A percentile compares a stretch with the other conserved stretches of the same genome.
Evolutionary conservation across 2,329 filamentous ascomycete species (phyloP).

Genomic region (Aspergillus sp.): DNA sequence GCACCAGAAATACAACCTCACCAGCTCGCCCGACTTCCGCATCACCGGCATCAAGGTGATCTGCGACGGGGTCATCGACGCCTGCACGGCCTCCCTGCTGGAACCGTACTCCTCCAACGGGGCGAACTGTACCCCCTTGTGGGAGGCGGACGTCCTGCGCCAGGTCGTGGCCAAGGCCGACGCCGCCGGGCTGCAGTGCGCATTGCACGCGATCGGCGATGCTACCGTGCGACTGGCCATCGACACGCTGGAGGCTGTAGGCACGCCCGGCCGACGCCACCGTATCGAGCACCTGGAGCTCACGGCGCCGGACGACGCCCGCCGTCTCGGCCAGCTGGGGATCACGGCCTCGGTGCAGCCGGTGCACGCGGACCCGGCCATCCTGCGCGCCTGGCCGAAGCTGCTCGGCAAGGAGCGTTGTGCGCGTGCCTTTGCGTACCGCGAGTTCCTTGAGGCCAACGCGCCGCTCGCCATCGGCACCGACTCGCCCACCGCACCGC

Average conservation of each 20-base stretch:
- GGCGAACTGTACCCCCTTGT: slow-evolving; percentile 41
- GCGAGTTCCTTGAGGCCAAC: slow-evolving; percentile 45
- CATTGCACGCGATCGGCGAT: slow-evolving; percentile 53
- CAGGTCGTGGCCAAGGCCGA: slow-evolving; percentile 45
- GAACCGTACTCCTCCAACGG: slow-evolving; percentile 38
- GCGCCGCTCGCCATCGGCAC: slow-evolving; percentile 47
- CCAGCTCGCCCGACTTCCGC: slow-evolving; percentile 42
- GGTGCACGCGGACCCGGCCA: slow-evolving; percentile 43
- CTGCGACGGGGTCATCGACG: slow-evolving; percentile 52
- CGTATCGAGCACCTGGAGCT: slow-evolving; percentile 54
- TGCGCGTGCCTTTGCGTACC: slow-evolving; percentile 50
- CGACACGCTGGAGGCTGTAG: slow-evolving; percentile 33
- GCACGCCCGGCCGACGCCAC: slow-evolving; percentile 39
- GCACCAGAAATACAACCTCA: slow-evolving; percentile 38
- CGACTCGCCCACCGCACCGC: slow-evolving; percentile 50
- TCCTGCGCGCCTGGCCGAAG: slow-evolving; percentile 47
- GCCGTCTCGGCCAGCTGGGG: slow-evolving; percentile 44
- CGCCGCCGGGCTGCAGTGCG: slow-evolving; percentile 46
- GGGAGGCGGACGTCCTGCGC: slow-evolving; percentile 40
- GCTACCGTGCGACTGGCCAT: slow-evolving; percentile 46
- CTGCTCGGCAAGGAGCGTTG: slow-evolving; percentile 45
- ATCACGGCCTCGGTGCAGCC: slow-evolving; percentile 43
- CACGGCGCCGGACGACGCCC: slow-evolving; percentile 46
- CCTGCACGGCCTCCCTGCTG: slow-evolving; percentile 30
- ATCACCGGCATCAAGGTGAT: slow-evolving; percentile 52